Conservation (phyloP, 2,329 filamentous ascomycete genomes). For the Hymenoscyphus salicellus region DNA sequence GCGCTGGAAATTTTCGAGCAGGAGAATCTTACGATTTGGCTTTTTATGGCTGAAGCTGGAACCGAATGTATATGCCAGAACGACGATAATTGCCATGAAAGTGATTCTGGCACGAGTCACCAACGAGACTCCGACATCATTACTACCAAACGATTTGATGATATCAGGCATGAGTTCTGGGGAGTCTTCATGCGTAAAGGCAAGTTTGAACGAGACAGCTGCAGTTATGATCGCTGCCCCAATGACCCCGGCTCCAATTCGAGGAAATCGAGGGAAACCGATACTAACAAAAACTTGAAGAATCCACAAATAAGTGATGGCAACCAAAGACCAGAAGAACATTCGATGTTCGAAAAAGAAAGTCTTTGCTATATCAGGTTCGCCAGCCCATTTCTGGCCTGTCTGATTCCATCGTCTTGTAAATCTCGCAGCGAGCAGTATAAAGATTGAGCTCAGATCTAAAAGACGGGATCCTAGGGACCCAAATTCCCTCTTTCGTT, state of each 20-base stretch:
- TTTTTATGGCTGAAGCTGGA: constrained; percentile 38
- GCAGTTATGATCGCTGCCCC: constrained; percentile 46
- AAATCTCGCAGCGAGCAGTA: constrained; percentile 63
- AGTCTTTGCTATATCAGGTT: constrained; percentile 75
- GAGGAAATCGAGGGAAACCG: constrained; percentile 32
- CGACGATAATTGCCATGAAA: constrained; percentile 44
- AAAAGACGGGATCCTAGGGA: constrained; percentile 17
- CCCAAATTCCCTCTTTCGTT: constrained; percentile 20
- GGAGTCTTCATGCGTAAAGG: constrained; percentile 82
- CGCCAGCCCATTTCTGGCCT: constrained; percentile 92
- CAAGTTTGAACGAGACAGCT: constrained; percentile 81
- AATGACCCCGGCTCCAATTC: constrained; percentile 31
- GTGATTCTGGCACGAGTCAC: constrained; percentile 43
- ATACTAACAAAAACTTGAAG: constrained; percentile 27
- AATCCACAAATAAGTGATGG: constrained; percentile 62
- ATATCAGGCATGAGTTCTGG: constrained; percentile 67
- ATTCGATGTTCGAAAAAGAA: constrained; percentile 63
- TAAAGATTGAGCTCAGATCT: constrained; percentile 38
- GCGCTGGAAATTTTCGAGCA: too few relatives aligned
- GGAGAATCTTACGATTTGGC: constrained; percentile 29
- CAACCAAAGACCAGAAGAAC: constrained; percentile 72
- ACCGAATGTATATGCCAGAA: constrained; percentile 42
- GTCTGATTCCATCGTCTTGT: constrained; percentile 90
- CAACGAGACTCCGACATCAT: constrained; percentile 26
- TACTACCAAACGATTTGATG: constrained; percentile 33